Evolutionary conservation across 2,329 filamentous ascomycete genomes (phyloP).

Genomic region (Monilinia vaccinii-corymbosi): DNA sequence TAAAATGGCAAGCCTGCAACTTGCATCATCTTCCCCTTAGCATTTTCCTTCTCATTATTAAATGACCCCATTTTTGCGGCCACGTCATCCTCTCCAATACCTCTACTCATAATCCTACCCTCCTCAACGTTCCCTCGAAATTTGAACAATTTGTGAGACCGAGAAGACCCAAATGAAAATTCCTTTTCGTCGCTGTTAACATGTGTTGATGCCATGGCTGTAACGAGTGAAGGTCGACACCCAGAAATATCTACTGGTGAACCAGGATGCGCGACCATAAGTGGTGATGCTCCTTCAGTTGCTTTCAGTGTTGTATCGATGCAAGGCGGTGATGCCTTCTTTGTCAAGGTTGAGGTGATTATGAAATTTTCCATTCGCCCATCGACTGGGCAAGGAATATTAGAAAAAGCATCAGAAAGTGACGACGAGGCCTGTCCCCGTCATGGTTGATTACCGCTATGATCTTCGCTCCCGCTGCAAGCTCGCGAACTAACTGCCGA

Average conservation of each 20-base stretch:
- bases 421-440: slow-evolving; percentile 47
- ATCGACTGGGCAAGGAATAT: slow-evolving; percentile 23
- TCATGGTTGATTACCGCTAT: slow-evolving; percentile 41
- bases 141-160: slow-evolving; percentile 9
- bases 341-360: slow-evolving; percentile 11
- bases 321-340: slow-evolving; percentile 15
- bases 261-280: slow-evolving; percentile 28
- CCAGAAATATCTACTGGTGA: slow-evolving; percentile 26
- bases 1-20: slow-evolving; percentile 21
- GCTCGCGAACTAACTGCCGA: slow-evolving; percentile 33
- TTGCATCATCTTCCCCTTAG: slow-evolving; percentile 17
- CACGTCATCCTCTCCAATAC: slow-evolving; percentile 26
- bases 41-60: slow-evolving; percentile 11
- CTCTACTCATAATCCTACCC: slow-evolving; percentile 11
- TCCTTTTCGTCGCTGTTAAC: slow-evolving; percentile 22
- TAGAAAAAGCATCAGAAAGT: slow-evolving; percentile 31
- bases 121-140: slow-evolving; percentile 1
- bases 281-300: slow-evolving; percentile 24
- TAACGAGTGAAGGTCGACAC: slow-evolving; percentile 21
- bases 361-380: slow-evolving; percentile 23
- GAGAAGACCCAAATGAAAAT: slow-evolving; percentile 18
- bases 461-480: slow-evolving; percentile 26
- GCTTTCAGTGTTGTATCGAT: slow-evolving; percentile 26
- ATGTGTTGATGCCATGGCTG: slow-evolving; percentile 20
- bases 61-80: slow-evolving; percentile 24